Evolutionary conservation across 345 rosid genomes (phyloP).

Genomic region (Populus ilicifolia): DNA sequence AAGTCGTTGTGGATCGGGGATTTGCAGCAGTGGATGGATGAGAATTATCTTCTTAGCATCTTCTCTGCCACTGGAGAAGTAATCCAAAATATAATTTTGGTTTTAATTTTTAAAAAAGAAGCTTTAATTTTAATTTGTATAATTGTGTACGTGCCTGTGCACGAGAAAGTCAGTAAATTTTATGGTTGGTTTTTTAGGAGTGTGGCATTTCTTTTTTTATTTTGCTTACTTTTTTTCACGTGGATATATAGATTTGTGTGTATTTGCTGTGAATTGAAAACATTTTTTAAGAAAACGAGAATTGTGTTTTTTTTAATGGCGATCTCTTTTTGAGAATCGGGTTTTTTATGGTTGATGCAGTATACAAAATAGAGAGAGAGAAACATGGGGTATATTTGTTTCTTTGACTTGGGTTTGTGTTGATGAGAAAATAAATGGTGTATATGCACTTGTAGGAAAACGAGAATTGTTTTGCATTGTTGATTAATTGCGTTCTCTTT

Average conservation of each 20-base stretch:
- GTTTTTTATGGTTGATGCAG: not conserved
- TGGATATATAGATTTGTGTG: not conserved
- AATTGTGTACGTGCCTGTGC: not conserved
- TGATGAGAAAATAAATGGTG: not conserved
- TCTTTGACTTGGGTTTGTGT: not conserved
- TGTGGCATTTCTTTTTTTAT: not conserved
- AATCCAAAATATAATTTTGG: not conserved
- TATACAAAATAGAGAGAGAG: too few relatives aligned
- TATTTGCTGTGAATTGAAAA: not conserved
- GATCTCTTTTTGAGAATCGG: not conserved
- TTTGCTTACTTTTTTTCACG: not conserved
- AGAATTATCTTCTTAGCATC: slow-evolving; percentile 56
- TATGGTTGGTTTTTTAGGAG: not conserved
- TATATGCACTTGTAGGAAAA: too few relatives aligned
- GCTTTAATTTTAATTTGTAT: not conserved
- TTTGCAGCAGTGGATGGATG: slow-evolving; percentile 92
- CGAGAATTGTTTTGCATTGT: not conserved
- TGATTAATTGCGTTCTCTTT: not conserved
- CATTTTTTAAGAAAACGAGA: not conserved
- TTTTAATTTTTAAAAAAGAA: not conserved
- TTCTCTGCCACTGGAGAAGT: slow-evolving; percentile 71
- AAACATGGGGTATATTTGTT: not conserved
- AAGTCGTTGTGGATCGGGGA: slow-evolving; percentile 94
- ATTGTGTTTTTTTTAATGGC: not conserved
- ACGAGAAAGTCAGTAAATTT: not conserved